A percentile compares a stretch with the other conserved stretches of the same genome.
These are phyloP conservation scores for Phytophthora quininea DNA, from an alignment of 352 stramenopile species.

Conservation along the genomic window DNA sequence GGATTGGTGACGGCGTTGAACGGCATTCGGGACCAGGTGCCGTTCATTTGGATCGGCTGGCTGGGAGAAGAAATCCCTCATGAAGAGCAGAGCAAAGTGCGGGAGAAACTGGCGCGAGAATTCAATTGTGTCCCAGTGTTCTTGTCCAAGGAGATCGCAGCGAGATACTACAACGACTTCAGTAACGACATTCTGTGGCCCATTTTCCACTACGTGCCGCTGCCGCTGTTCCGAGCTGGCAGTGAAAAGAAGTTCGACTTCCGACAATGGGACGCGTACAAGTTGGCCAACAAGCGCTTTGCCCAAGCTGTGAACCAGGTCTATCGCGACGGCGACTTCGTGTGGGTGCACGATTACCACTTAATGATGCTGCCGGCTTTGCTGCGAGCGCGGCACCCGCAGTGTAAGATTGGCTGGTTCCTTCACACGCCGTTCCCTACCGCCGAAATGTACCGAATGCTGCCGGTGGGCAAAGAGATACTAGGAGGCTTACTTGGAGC, in stretches of 20 bases:
- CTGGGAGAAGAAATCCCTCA: constrained; percentile 88
- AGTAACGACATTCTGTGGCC: constrained; percentile 93
- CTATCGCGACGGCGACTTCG: constrained; percentile 81
- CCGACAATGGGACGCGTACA: constrained; percentile 88
- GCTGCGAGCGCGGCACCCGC: constrained; percentile 72
- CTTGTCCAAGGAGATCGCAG: constrained; percentile 85
- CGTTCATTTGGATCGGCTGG: constrained; percentile 93
- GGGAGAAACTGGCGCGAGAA: constrained; percentile 82
- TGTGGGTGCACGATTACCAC: constrained; percentile 92
- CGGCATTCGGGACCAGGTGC: constrained; percentile 85
- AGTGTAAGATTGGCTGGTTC: constrained; percentile 87
- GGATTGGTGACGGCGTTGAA: constrained; percentile 90
- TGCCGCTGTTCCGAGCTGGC: constrained; percentile 87
- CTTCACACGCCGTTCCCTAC: constrained; percentile 90
- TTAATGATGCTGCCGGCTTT: constrained; percentile 87
- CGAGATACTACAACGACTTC: constrained; percentile 93
- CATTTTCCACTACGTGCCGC: constrained; percentile 91
- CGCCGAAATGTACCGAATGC: constrained; percentile 84
- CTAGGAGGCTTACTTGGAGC: constrained; percentile 80
- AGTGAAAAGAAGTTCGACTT: constrained; percentile 93
- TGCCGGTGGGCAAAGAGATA: constrained; percentile 81
- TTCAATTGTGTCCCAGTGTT: constrained; percentile 92
- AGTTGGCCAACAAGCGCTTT: constrained; percentile 83
- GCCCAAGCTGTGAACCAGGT: constrained; percentile 81
- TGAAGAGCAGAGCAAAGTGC: constrained; percentile 81